These are phyloP conservation scores for Lentinula guzmanii DNA, from an alignment of 768 basidiomycete genomes.

Conservation along the genomic window DNA sequence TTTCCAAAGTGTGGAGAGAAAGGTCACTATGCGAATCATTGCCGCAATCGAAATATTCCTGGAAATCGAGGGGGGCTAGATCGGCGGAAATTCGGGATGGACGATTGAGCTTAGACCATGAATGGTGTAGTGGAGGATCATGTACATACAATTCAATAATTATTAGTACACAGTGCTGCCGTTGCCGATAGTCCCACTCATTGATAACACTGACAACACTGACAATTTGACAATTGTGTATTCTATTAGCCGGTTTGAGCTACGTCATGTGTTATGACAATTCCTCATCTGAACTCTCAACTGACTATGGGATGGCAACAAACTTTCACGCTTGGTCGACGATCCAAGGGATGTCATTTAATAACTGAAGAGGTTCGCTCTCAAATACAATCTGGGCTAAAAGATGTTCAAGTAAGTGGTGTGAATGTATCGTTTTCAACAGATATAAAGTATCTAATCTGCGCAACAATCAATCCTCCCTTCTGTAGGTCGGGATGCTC, in stretches of 20 bases:
- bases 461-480: not conserved
- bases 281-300: not conserved
- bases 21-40: slow-evolving; percentile 95
- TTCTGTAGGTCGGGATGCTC: slow-evolving; percentile 70
- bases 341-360: slow-evolving; percentile 70
- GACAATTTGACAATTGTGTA: no score
- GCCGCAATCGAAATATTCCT: slow-evolving; percentile 85
- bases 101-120: slow-evolving; percentile 6
- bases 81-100: slow-evolving; percentile 35
- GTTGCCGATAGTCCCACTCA: no score
- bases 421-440: not conserved
- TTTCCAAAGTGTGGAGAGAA: slow-evolving; percentile 72
- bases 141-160: no score
- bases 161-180: no score
- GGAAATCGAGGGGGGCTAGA: slow-evolving; percentile 86
- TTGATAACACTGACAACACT: no score
- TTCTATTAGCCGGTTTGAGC: no score
- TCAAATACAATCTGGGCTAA: slow-evolving; percentile 65
- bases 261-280: no score
- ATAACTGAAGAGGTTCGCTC: slow-evolving; percentile 70
- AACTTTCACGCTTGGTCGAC: slow-evolving; percentile 59
- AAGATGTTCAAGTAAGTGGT: slow-evolving; percentile 50
- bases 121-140: no score
- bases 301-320: slow-evolving; percentile 83
- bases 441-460: not conserved